Evolutionary conservation across 129 eudicot species (phyloP), one percentile per base, ranked within the genome.

Genomic region (Solidago caesia): DNA sequence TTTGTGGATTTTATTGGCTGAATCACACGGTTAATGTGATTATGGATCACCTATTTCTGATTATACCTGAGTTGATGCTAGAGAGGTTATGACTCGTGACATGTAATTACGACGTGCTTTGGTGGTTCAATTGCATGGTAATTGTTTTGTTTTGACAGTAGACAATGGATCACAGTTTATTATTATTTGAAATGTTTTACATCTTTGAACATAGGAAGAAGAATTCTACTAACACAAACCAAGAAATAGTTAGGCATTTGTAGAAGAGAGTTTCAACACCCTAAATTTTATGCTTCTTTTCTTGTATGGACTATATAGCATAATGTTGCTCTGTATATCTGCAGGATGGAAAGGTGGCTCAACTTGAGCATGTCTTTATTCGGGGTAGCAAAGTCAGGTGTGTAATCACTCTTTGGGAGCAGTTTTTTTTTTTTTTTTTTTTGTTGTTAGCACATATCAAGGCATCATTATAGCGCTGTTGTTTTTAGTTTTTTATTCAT

Each of bases 321-420:
- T 78, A 64, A 78, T 51, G 29, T 78, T 62, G 45, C 45, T 79
- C 53, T 39, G 39, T 29, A 63, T 13, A 57, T 75, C 49, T 78
- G 62, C 88, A 91, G 97, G 99, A 94, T 84, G 99, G 99, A 43
- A 94, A 89, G 87, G 87, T 91, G 68, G 89, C 99, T 70, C 97
- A 94, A 67, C 96, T 94, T 56, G 99, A 94, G 59, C 99, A 94
- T 85, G 99, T 91, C 59, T 94, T 91, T 77, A 94, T 91, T 43
- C 79, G 97, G 48, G 99, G 99, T 62, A 88, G 97, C 87, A 94
- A 92, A 94, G 99, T 94, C 85, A 90, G 99, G 99, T 94, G 12
- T 68, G 70, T 76, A 27, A 42, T 63, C 16, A 1, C 47, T 67
- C 55, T 26, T 15, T 64, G 16, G 29, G 14, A 39, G 14, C 26